These are phyloP conservation scores for Boletus rufocinnamomeus DNA, from an alignment of 768 basidiomycete genomes.

Conservation along the genomic window DNA sequence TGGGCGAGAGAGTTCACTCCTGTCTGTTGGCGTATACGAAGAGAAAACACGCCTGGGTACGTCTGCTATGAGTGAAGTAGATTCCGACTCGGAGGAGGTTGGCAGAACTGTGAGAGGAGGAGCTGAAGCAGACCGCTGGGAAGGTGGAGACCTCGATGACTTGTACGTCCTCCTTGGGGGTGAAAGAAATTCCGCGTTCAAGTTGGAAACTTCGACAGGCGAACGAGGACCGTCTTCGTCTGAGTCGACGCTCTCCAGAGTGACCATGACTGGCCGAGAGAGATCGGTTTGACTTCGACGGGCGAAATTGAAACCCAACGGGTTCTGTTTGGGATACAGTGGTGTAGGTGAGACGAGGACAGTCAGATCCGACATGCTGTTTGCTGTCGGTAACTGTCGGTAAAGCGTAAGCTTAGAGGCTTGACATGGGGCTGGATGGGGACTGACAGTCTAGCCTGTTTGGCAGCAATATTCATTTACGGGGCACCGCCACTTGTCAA, in stretches of 20 bases:
- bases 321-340: constrained; percentile 21
- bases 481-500: neutral
- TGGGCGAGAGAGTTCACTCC: constrained; percentile 53
- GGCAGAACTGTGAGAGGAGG: constrained; percentile 21
- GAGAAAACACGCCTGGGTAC: constrained; percentile 19
- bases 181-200: constrained; percentile 26
- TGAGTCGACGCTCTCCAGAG: constrained; percentile 31
- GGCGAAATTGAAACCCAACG: constrained; percentile 34
- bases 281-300: constrained; percentile 32
- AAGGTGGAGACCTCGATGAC: constrained; percentile 15
- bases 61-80: constrained; percentile 6
- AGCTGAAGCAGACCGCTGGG: constrained; percentile 24
- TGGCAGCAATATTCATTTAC: neutral
- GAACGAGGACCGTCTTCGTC: constrained; percentile 27
- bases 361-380: constrained; percentile 34
- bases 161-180: constrained; percentile 34
- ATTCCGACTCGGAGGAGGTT: neutral
- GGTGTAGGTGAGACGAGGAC: constrained; percentile 37
- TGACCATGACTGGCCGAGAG: constrained; percentile 34
- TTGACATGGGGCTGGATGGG: neutral
- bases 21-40: constrained; percentile 14
- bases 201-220: constrained; percentile 23
- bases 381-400: neutral
- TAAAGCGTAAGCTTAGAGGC: too few relatives aligned
- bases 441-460: neutral